Conservation (phyloP, 78 protist genomes). For the Mastigamoeba balamuthi region DNA sequence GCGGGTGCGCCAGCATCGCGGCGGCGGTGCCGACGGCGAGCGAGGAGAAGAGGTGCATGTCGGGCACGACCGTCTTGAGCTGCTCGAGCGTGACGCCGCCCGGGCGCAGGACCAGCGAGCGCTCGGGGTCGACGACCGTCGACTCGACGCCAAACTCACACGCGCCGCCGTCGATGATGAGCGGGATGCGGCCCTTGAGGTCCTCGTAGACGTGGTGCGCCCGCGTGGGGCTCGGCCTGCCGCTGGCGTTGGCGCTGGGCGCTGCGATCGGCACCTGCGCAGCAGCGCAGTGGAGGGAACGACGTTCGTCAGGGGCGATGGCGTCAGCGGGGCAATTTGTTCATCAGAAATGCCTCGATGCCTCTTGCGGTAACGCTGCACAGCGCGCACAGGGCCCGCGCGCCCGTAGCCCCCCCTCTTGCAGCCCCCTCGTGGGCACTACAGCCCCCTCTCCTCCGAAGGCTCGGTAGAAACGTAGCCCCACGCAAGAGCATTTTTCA, state of each 20-base stretch:
- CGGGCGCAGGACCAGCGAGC: slow-evolving; percentile 8
- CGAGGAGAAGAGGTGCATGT: not conserved
- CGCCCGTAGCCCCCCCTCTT: no score
- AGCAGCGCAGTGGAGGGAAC: no score
- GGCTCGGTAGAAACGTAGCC: no score
- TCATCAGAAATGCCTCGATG: no score
- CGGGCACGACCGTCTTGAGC: not conserved
- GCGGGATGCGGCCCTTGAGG: not conserved
- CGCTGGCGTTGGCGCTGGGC: not conserved
- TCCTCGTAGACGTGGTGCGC: slow-evolving; percentile 6
- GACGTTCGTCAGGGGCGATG: no score
- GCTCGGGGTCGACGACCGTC: slow-evolving; percentile 11
- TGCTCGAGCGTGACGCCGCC: slow-evolving; percentile 29
- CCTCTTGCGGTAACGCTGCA: no score
- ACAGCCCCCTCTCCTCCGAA: no score
- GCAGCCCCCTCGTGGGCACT: no score
- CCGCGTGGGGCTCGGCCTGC: slow-evolving; percentile 1
- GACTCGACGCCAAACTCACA: slow-evolving; percentile 19
- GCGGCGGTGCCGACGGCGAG: not conserved
- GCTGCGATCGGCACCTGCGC: slow-evolving; percentile 1
- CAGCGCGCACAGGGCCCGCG: no score
- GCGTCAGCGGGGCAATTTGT: no score
- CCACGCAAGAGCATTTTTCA: no score
- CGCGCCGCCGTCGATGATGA: slow-evolving; percentile 23
- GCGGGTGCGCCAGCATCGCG: not conserved